Evolutionary conservation across 2,329 filamentous ascomycete species (phyloP).

Genomic region (Cercospora nicotianae): DNA sequence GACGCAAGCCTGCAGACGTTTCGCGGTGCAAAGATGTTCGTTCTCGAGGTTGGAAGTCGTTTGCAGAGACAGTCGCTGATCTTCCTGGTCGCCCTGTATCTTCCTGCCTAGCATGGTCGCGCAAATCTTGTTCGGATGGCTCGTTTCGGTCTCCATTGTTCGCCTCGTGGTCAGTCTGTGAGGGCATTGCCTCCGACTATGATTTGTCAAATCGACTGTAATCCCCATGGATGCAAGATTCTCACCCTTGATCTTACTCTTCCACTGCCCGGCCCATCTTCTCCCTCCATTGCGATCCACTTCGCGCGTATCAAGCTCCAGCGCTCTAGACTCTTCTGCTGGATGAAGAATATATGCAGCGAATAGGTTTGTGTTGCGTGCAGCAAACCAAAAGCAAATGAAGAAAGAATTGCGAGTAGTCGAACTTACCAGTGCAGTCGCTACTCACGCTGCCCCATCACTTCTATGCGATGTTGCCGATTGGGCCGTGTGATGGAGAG

Average conservation of each 20-base stretch:
- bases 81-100: conserved; percentile 17
- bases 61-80: conserved; percentile 17
- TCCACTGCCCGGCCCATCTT: neutral
- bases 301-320: neutral
- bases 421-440: neutral
- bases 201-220: neutral
- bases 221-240: neutral
- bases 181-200: neutral
- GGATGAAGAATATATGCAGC: neutral
- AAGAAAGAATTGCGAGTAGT: neutral
- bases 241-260: neutral
- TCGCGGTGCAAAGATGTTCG: conserved; percentile 14
- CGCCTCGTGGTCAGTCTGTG: neutral
- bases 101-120: neutral
- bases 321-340: neutral
- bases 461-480: neutral
- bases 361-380: neutral
- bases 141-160: neutral
- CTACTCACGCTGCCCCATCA: neutral
- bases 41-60: conserved; percentile 15
- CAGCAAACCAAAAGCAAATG: neutral
- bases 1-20: conserved; percentile 15
- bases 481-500: neutral
- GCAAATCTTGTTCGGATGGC: neutral
- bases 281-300: neutral